These are phyloP conservation scores for Ceratocystis destructans DNA, from an alignment of 2,329 filamentous ascomycete species.

Conservation along the genomic window DNA sequence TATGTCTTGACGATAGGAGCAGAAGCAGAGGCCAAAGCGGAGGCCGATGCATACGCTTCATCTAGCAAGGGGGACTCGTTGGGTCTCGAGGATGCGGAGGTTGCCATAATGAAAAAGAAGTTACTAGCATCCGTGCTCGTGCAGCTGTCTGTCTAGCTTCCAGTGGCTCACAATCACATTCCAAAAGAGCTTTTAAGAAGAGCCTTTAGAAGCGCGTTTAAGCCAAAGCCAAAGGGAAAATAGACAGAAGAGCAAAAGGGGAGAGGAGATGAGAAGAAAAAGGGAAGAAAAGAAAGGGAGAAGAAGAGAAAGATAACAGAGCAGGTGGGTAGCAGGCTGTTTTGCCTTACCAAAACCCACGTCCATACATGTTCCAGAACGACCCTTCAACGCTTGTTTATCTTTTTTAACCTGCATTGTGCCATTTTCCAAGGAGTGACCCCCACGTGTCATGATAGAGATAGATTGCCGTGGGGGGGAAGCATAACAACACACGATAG, in stretches of 20 bases:
- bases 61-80: background rate
- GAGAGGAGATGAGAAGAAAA: background rate
- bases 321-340: background rate
- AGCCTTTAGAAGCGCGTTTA: background rate
- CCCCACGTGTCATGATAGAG: constrained; percentile 3
- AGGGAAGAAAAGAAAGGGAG: background rate
- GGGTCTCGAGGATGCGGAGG: background rate
- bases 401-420: constrained; percentile 1
- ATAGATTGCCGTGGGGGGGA: background rate
- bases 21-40: background rate
- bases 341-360: background rate
- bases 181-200: background rate
- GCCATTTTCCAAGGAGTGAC: background rate
- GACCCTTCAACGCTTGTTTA: constrained; percentile 2
- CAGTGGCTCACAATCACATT: background rate
- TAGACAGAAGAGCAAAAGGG: background rate
- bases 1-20: constrained; percentile 24
- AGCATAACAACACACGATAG: background rate
- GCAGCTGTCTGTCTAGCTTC: background rate
- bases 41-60: background rate
- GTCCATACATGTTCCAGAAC: background rate
- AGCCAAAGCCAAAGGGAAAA: background rate
- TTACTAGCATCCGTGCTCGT: background rate
- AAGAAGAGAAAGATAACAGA: background rate
- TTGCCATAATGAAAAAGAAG: background rate